Percentiles rank a stretch among this genome's conserved stretches.
Conservation (phyloP, 1,284 basidiomycete species). For the Filobasidium uniguttulatum region DNA sequence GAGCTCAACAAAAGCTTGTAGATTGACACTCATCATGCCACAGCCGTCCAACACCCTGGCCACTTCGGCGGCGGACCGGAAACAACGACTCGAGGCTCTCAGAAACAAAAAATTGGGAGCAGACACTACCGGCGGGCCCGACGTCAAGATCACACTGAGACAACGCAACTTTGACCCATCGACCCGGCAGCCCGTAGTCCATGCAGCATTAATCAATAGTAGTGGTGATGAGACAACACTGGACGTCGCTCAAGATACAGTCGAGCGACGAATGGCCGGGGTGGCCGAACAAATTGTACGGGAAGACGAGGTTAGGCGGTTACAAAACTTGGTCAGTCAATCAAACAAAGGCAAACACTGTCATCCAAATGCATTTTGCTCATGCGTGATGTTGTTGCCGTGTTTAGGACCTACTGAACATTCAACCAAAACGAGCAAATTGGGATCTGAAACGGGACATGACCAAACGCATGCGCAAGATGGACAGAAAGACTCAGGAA, state of each 20-base stretch:
- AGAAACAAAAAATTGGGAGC: conserved; percentile 61
- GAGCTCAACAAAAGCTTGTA: too few species aligned
- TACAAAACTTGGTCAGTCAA: conserved; percentile 66
- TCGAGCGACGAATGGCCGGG: conserved; percentile 72
- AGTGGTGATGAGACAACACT: conserved; percentile 40
- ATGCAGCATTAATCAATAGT: conserved; percentile 27
- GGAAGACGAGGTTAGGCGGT: conserved; percentile 69
- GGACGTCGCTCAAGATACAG: conserved; percentile 53
- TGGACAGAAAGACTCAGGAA: conserved; percentile 83
- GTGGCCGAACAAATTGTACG: conserved; percentile 68
- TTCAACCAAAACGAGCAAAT: conserved; percentile 88
- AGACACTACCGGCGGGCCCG: conserved; percentile 25
- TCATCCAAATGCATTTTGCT: not conserved
- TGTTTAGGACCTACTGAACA: conserved; percentile 81
- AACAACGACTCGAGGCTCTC: conserved; percentile 67
- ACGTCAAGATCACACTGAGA: conserved; percentile 51
- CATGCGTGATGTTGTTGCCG: conserved; percentile 7
- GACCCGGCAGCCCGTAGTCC: conserved; percentile 60
- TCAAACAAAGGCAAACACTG: not conserved
- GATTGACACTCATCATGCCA: too few species aligned
- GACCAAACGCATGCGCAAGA: conserved; percentile 70
- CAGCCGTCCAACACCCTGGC: too few species aligned
- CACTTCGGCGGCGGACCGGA: conserved; percentile 69
- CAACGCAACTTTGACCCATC: conserved; percentile 75
- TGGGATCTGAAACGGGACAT: conserved; percentile 96